Base-by-base conservation (phyloP, 73 alveolate species). In the Paramecium sonneborni region DNA sequence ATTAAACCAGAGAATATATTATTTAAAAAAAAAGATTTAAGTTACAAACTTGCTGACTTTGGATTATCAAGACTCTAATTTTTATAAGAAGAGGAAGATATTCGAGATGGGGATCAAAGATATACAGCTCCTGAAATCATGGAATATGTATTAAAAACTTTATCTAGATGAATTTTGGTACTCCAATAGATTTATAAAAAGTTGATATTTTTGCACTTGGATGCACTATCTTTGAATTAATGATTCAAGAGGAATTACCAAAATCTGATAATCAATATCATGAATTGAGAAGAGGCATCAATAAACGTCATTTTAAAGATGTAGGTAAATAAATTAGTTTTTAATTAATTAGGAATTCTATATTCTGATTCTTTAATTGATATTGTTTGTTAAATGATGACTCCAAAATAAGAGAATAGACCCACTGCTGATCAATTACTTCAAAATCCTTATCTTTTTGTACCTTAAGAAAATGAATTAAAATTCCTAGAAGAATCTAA, bases 111-210 rank as follows among this genome's bases (percentile, higher is more conserved):
- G 0, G 90, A 79, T 46, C 8, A 57, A 21, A 21, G 90, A 24
- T 79, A 79, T 79, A 39, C 32, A 62, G 90, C 90, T 24, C 90
- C 90, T 41, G 90, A 79, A 79, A 43, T 79, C 39, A 79, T 79
- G 43, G 34, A 79, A 24, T 24, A 79, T 79, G 90, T 79, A 79
- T 79, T 38, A 30, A 79, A 21, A 34, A 21, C 52, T 28, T n/a
- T 79, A 24, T 38, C 30, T 79, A 24, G 74, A 21, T 20, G 32
- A 43, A 79, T 79, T 32, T 8, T 41, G 24, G 76, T 14, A 43
- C 28, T 24, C 30, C 39, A 30, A 43, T 79, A 26, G 90, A 79
- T 41, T 79, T 79, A 79, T 38, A 62, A 23, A 79, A 79, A n/a
- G n/a, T 41, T 43, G 90, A 79, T 79, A 79, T 79, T 23, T 79